These are phyloP conservation scores for Chaetomidium leptoderma DNA, from an alignment of 495 filamentous ascomycete genomes.

Conservation along the genomic window DNA sequence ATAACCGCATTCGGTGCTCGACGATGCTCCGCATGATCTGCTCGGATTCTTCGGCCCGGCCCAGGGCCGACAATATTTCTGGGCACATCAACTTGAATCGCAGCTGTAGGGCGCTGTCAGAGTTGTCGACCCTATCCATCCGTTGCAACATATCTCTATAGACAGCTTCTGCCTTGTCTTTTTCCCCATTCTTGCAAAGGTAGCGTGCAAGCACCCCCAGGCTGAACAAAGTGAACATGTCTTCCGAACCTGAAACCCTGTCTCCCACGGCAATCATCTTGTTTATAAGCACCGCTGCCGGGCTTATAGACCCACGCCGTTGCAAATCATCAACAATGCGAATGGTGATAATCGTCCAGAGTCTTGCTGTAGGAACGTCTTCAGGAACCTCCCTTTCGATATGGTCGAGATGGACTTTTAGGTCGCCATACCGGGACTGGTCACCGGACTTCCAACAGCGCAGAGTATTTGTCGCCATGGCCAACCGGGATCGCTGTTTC, in stretches of 20 bases:
- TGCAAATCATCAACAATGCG: background rate
- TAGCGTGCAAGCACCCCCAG: background rate
- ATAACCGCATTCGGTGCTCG: background rate
- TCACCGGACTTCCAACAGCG: too few species aligned
- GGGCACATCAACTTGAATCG: background rate
- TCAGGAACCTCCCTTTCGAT: background rate
- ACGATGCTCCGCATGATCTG: background rate
- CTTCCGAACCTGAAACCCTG: background rate
- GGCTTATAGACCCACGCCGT: fast-evolving
- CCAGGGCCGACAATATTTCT: background rate
- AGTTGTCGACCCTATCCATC: background rate
- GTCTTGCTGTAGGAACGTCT: background rate
- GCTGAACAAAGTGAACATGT: background rate
- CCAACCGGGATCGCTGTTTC: background rate
- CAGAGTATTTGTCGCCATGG: too few species aligned
- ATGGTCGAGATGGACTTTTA: background rate
- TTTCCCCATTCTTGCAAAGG: background rate
- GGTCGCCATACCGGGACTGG: background rate
- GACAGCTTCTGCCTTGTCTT: background rate
- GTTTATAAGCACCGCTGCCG: background rate
- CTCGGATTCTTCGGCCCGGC: background rate
- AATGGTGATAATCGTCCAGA: background rate
- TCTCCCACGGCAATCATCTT: background rate
- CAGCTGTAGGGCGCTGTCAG: background rate
- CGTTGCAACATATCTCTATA: background rate